Evolutionary conservation across 495 filamentous ascomycete genomes (phyloP).

Genomic region (Xylaria curta): DNA sequence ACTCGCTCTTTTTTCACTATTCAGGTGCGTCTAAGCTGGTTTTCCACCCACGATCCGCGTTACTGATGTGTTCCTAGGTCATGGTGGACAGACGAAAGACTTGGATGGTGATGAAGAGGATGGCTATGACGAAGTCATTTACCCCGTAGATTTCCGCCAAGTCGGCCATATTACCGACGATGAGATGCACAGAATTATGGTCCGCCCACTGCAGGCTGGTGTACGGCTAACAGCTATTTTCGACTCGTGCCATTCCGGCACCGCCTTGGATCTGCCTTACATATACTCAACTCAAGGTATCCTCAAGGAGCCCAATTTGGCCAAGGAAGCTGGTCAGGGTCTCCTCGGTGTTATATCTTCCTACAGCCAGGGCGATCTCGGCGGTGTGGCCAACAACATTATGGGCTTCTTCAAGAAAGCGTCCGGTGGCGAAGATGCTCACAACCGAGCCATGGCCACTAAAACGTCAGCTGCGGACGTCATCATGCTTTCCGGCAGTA

Average conservation of each 20-base stretch:
- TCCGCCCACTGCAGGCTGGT: conserved; percentile 76
- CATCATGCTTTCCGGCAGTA: conserved; percentile 96
- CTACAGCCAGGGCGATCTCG: conserved; percentile 89
- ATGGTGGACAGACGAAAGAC: conserved; percentile 97
- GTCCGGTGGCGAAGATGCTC: conserved; percentile 79
- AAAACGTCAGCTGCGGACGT: conserved; percentile 97
- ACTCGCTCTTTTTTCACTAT: conserved; percentile 98
- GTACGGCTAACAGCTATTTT: conserved; percentile 97
- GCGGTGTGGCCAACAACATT: conserved; percentile 79
- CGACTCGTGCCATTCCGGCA: conserved; percentile 98
- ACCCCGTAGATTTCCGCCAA: conserved; percentile 90
- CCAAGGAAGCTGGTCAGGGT: conserved; percentile 96
- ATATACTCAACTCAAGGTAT: conserved; percentile 95
- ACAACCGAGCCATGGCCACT: conserved; percentile 79
- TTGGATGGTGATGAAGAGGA: conserved; percentile 93
- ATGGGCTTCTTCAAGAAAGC: conserved; percentile 94
- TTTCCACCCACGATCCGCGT: neutral
- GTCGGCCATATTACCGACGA: conserved; percentile 97
- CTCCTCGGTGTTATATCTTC: conserved; percentile 86
- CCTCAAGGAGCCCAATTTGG: conserved; percentile 97
- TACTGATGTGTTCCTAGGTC: conserved; percentile 61
- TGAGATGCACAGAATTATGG: conserved; percentile 99
- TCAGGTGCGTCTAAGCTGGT: conserved; percentile 67
- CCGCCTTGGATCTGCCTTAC: conserved; percentile 94
- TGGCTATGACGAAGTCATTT: conserved; percentile 97